Percentiles rank a stretch among this genome's conserved stretches.
These are phyloP conservation scores for Alternaria postmessia DNA, from an alignment of 2,329 filamentous ascomycete species.

Conservation along the genomic window DNA sequence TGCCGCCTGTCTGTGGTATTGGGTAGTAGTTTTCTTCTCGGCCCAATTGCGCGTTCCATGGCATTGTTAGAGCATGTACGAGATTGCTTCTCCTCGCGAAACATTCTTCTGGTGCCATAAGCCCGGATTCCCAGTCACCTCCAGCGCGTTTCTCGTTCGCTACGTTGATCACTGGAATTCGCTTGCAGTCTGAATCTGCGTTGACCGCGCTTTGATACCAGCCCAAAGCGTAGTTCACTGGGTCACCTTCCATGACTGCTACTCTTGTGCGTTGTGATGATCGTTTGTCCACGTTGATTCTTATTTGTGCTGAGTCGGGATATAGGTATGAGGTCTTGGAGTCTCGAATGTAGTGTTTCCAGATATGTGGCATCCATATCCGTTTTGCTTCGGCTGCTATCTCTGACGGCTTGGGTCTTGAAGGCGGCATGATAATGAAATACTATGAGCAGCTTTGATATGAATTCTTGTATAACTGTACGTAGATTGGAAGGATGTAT, in stretches of 20 bases:
- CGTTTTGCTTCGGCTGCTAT: slow-evolving; percentile 77
- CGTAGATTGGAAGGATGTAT: slow-evolving; percentile 12
- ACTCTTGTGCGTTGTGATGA: slow-evolving; percentile 51
- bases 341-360: slow-evolving; percentile 61
- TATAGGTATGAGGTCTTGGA: slow-evolving; percentile 69
- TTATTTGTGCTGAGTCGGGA: slow-evolving; percentile 48
- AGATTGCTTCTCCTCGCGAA: slow-evolving; percentile 78
- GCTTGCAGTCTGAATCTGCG: slow-evolving; percentile 39
- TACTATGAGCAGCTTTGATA: slow-evolving; percentile 8
- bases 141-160: slow-evolving; percentile 80
- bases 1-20: slow-evolving; percentile 72
- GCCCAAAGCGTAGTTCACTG: slow-evolving; percentile 63
- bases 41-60: slow-evolving; percentile 54
- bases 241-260: slow-evolving; percentile 56
- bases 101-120: slow-evolving; percentile 73
- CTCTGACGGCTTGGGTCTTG: slow-evolving; percentile 71
- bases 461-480: slow-evolving; percentile 11
- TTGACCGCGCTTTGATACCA: slow-evolving; percentile 59
- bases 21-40: slow-evolving; percentile 68
- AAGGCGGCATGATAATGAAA: slow-evolving; percentile 60
- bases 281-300: slow-evolving; percentile 59
- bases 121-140: slow-evolving; percentile 78
- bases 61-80: slow-evolving; percentile 71
- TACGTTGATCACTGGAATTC: slow-evolving; percentile 73
- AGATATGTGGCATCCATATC: slow-evolving; percentile 72